Conservation (phyloP, 495 filamentous ascomycete species). For the Sordaria brevicollis region DNA sequence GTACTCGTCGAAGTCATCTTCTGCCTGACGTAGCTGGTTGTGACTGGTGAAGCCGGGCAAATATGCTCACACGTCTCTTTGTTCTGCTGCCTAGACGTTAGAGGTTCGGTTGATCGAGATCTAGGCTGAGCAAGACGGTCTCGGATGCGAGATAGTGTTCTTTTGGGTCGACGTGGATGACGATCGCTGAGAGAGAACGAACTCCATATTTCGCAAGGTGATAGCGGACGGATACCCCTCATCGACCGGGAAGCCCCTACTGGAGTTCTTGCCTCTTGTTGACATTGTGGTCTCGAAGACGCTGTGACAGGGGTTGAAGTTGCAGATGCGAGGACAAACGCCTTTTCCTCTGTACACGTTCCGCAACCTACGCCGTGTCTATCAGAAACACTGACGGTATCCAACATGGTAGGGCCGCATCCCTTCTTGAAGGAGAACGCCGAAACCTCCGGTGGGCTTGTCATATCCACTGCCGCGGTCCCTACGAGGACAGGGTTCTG, state of each 20-base stretch:
- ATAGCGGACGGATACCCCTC: not conserved
- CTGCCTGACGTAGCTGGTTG: not conserved
- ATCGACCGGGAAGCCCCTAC: not conserved
- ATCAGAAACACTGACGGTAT: not conserved
- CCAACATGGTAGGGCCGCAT: not conserved
- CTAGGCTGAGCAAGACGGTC: constrained; percentile 10
- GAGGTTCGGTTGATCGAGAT: not conserved
- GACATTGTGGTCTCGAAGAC: not conserved
- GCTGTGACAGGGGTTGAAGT: not conserved
- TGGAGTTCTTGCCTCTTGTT: not conserved
- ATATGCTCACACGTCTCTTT: not conserved
- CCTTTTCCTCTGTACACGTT: not conserved
- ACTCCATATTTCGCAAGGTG: constrained; percentile 1
- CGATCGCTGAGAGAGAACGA: constrained; percentile 7
- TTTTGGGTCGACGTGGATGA: constrained; percentile 9
- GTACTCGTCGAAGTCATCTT: not conserved
- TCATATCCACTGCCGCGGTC: not conserved
- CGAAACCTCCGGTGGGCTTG: not conserved
- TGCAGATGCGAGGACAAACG: not conserved
- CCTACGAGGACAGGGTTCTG: not conserved
- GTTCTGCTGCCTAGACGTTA: not conserved
- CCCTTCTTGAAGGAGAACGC: not conserved
- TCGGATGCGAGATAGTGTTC: constrained; percentile 14
- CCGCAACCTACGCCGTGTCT: not conserved
- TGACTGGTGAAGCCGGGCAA: not conserved